Percentiles rank a stretch among this genome's conserved stretches.
phyloP scores from a whole-genome alignment of 768 basidiomycete species.

The Lentinula raphanica region DNA sequence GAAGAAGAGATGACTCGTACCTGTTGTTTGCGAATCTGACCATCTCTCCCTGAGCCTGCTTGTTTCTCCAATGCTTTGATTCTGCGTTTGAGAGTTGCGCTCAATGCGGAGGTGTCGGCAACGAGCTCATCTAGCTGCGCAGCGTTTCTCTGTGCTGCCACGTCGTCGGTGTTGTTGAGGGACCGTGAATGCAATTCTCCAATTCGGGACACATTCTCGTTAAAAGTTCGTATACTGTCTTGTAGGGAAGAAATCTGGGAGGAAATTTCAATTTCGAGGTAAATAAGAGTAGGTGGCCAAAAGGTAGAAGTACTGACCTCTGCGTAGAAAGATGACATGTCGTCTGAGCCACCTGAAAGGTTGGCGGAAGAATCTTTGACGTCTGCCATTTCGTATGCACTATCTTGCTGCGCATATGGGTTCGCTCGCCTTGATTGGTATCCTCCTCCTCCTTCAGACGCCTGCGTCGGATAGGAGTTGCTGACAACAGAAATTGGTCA shows the following conservation, averaged over 20 bases:
- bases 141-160: slow-evolving; percentile 52
- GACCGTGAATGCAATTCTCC: slow-evolving; percentile 70
- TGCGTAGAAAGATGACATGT: slow-evolving; percentile 66
- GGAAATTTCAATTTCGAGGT: not conserved
- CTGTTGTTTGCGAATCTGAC: slow-evolving; percentile 74
- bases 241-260: slow-evolving; percentile 71
- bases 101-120: slow-evolving; percentile 65
- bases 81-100: slow-evolving; percentile 61
- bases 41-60: slow-evolving; percentile 61
- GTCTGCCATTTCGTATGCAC: slow-evolving; percentile 67
- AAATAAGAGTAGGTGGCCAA: not conserved
- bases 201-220: slow-evolving; percentile 63
- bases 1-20: slow-evolving; percentile 26
- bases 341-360: slow-evolving; percentile 37
- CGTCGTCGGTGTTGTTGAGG: slow-evolving; percentile 72
- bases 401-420: slow-evolving; percentile 66
- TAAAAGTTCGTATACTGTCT: slow-evolving; percentile 63
- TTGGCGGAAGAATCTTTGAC: slow-evolving; percentile 52
- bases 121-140: slow-evolving; percentile 66
- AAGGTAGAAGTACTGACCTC: slow-evolving; percentile 46
- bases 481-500: slow-evolving; percentile 25
- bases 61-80: slow-evolving; percentile 69
- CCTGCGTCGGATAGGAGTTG: slow-evolving; percentile 65
- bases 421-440: slow-evolving; percentile 48
- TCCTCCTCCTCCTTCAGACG: slow-evolving; percentile 36